Conservation (phyloP, 768 basidiomycete species). For the Phanerochaete sordida region DNA sequence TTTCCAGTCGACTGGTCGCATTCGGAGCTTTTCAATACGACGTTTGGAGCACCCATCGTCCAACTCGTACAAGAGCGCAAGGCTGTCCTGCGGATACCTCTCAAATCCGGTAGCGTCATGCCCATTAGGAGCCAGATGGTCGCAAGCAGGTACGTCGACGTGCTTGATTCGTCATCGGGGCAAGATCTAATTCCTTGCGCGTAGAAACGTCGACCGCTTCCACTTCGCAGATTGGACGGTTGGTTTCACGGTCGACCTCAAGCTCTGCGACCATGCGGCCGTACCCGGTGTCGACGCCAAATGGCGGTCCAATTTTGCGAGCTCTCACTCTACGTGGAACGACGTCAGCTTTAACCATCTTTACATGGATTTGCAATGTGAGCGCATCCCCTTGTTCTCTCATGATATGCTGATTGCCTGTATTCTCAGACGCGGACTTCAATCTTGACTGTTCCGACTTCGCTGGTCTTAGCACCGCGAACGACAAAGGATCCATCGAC, state of each 20-base stretch:
- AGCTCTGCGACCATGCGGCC: slow-evolving; percentile 10
- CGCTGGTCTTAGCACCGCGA: slow-evolving; percentile 12
- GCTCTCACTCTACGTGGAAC: slow-evolving; percentile 9
- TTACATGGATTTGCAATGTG: slow-evolving; percentile 20
- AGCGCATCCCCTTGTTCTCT: background rate
- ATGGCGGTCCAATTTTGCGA: slow-evolving; percentile 1
- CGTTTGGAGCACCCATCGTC: slow-evolving; percentile 15
- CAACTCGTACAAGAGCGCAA: slow-evolving; percentile 16
- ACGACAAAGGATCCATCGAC: slow-evolving; percentile 11
- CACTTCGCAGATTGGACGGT: slow-evolving; percentile 13
- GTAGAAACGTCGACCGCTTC: background rate
- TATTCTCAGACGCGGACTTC: slow-evolving; percentile 17
- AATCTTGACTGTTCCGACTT: slow-evolving; percentile 20
- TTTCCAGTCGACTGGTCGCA: slow-evolving; percentile 11
- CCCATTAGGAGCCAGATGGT: slow-evolving; percentile 2
- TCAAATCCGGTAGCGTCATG: slow-evolving; percentile 11
- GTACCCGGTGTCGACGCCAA: background rate
- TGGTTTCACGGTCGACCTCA: slow-evolving; percentile 24
- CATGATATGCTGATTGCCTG: background rate
- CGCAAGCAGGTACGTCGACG: slow-evolving; percentile 5
- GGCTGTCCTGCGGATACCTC: slow-evolving; percentile 19
- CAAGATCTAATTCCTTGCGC: background rate
- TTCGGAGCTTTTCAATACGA: slow-evolving; percentile 15
- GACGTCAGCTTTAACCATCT: slow-evolving; percentile 21
- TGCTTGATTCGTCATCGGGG: background rate